Evolutionary conservation across 1,139 yeast genomes (phyloP), one percentile per base, ranked within the genome.

Genomic region (Debaryomyces nepalensis): DNA sequence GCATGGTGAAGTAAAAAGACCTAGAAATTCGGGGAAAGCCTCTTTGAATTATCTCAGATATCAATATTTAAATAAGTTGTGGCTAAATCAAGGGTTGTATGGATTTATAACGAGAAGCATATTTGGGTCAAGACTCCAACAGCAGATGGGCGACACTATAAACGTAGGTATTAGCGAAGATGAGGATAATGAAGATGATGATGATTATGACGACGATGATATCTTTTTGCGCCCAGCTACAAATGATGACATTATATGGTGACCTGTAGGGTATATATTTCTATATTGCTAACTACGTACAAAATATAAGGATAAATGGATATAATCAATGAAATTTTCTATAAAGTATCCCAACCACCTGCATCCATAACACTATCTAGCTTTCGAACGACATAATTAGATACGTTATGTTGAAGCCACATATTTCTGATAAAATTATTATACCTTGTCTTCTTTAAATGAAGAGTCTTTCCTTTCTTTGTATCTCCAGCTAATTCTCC

Each of bases 301-400:
- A 29, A 8, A 12, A 36, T 22, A 9, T 33, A 24, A 18, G 34
- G 34, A 16, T 29, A 26, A 5, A 26, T 23, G 10, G 12, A 33
- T 35, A 29, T 22, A 33, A 26, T 7, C 31, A 41, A 12, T 15
- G 11, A 5, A 19, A 26, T 20, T 26, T 16, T 33, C 54, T 68
- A 91, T 57, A 91, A 68, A 1, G 97, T 88, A 54, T 87, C 95
- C 99, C 99, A 93, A 1, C 98, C 98, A 9, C 98, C 98, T 26
- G 87, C 81, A 63, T 93, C 98, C 26, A 84, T 66, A 5, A 78
- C 81, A 35, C 84, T 81, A 53, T 91, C 97, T 24, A 93, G 72
- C 50, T 82, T 83, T 51, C 98, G 73, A 1, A 89, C 91, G 34
- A 91, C 83, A 43, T 76, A 73, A 52, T 88, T 89, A 2, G 90